Conservation (phyloP, 768 basidiomycete species). For the Tulasnella sp. region DNA sequence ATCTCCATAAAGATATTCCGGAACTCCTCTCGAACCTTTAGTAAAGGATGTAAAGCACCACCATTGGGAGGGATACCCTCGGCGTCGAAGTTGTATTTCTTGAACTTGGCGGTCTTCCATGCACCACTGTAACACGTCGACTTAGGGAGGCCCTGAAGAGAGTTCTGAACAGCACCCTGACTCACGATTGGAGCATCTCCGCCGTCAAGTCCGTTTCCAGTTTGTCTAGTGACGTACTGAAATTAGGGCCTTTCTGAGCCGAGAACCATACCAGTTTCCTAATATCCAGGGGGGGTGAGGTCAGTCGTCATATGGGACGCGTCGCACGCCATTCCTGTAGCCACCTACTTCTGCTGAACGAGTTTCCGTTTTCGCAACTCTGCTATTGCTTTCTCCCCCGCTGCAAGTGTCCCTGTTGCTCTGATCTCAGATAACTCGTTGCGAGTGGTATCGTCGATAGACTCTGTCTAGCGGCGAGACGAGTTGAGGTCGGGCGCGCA, state of each 20-base stretch:
- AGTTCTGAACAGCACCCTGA: slow-evolving; percentile 23
- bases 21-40: slow-evolving; percentile 98
- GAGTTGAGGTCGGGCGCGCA: background rate
- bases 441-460: slow-evolving; percentile 72
- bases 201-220: slow-evolving; percentile 94
- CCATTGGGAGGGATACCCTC: slow-evolving; percentile 86
- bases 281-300: slow-evolving; percentile 13
- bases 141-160: background rate
- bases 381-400: slow-evolving; percentile 76
- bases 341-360: slow-evolving; percentile 67
- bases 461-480: slow-evolving; percentile 46
- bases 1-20: slow-evolving; percentile 98
- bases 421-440: slow-evolving; percentile 69
- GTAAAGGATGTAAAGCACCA: slow-evolving; percentile 90
- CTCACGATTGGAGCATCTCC: slow-evolving; percentile 90
- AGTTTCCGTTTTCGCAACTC: slow-evolving; percentile 92
- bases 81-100: slow-evolving; percentile 98
- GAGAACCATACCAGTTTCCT: slow-evolving; percentile 97
- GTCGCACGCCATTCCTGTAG: background rate
- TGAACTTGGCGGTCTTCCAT: slow-evolving; percentile 92
- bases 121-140: slow-evolving; percentile 57
- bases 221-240: slow-evolving; percentile 87
- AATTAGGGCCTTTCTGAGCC: slow-evolving; percentile 76
- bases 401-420: slow-evolving; percentile 63
- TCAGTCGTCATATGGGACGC: background rate